phyloP scores from a whole-genome alignment of 306 rosid species.

The Trichosanthes cucumerina region DNA sequence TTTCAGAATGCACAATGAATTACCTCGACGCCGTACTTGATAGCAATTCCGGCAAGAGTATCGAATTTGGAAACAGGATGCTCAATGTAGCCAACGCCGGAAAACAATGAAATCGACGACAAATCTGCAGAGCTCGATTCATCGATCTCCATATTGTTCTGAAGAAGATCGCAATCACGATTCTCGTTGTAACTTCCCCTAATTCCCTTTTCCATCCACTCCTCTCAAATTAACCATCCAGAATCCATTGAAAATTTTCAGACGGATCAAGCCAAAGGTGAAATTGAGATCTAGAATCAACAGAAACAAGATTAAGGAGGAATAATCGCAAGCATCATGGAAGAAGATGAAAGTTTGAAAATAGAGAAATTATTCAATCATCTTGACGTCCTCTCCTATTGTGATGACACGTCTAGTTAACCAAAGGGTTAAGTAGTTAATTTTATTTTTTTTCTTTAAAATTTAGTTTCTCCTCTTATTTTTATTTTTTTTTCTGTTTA shows the following conservation, averaged over 20 bases:
- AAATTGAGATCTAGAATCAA: neutral
- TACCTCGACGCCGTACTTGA: conserved; percentile 22
- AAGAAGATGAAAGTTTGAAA: no score
- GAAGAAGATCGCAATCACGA: neutral
- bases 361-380: no score
- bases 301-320: neutral
- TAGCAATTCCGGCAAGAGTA: conserved; percentile 17
- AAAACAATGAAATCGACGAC: neutral
- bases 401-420: no score
- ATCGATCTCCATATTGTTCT: neutral
- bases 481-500: no score
- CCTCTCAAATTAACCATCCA: neutral
- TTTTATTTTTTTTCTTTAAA: no score
- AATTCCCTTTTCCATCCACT: conserved; percentile 1
- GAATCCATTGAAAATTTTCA: neutral
- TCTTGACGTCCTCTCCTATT: no score
- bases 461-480: no score
- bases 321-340: neutral
- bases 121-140: neutral
- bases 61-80: conserved; percentile 15
- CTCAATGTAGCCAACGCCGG: conserved; percentile 8
- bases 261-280: neutral
- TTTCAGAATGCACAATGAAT: neutral
- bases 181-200: neutral
- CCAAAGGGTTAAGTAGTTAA: no score